Evolutionary conservation across 768 basidiomycete species (phyloP).

Genomic region (Strobilomyces dryophilus): DNA sequence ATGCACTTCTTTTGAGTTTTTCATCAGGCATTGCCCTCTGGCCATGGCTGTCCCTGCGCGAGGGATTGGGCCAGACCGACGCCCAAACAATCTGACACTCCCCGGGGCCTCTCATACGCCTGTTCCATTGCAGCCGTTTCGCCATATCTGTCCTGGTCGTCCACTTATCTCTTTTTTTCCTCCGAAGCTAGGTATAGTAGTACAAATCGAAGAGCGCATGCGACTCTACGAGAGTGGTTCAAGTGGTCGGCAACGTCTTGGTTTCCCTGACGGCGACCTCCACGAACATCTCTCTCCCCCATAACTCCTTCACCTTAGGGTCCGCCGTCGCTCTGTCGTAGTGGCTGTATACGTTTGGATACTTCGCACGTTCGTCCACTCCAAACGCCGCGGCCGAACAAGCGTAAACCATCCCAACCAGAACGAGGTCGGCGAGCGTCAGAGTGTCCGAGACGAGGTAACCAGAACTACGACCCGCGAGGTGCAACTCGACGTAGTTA

Average conservation of each 20-base stretch:
- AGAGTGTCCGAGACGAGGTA: slow-evolving; percentile 14
- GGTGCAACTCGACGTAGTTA: slow-evolving; percentile 11
- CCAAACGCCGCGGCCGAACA: slow-evolving; percentile 1
- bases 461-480: slow-evolving; percentile 8
- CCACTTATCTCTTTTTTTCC: no score
- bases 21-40: no score
- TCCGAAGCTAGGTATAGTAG: no score
- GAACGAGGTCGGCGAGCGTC: slow-evolving; percentile 17
- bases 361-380: slow-evolving; percentile 10
- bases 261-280: slow-evolving; percentile 1
- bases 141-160: no score
- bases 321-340: slow-evolving; percentile 16
- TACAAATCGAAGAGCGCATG: no score
- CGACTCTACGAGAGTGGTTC: background rate
- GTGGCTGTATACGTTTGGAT: slow-evolving; percentile 9
- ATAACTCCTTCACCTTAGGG: slow-evolving; percentile 7
- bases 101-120: no score
- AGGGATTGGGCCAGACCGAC: no score
- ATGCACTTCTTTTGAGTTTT: no score
- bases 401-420: slow-evolving; percentile 1
- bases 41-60: no score
- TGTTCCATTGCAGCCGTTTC: no score
- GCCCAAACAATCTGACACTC: no score
- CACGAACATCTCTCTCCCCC: slow-evolving; percentile 5
- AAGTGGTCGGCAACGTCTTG: background rate